Base-by-base conservation (phyloP, 176 grass and related monocot species). In the Chrysopogon serrulatus region DNA sequence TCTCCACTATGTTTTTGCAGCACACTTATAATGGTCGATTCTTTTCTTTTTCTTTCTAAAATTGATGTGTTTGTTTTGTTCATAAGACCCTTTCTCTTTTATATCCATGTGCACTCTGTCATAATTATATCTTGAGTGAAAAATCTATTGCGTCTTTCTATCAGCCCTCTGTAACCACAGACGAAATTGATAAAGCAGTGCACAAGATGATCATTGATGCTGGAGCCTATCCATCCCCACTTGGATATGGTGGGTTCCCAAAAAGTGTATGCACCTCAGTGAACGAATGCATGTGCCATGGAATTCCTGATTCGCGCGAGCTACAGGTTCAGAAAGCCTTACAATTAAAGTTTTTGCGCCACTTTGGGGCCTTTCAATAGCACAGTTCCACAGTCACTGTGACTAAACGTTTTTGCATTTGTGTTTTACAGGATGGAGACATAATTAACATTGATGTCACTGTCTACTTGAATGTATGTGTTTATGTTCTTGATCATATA, bases 131-230 rank as follows among this genome's bases (percentile, higher is more conserved):
- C 76, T 83, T 82, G 81, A 91, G 75, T 86, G 39, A 84, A 82
- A 90, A 78, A 85, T 88, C 42, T 88, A 78, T 78, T 91, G 61
- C 84, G 32, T 95, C 82, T 81, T 93, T 89, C 77, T 83, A 88
- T 83, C 89, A 99, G 96, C 96, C 93, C 57, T 94, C 89, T 69
- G 83, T 99, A 92, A 99, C 96, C 77, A 99, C 96, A 80, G 90
- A 96, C 92, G 96, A 99, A 99, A 99, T 99, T 90, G 96, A 99
- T 90, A 92, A 94, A 94, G 91, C 91, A 88, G 96, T 99, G 61
- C 96, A 99, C 90, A 89, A 94, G 77, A 99, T 96, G 96, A 96
- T 99, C 67, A 89, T 92, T 74, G 86, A 94, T 83, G 91, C 93
- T 77, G 96, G 93, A 86, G 96, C 93, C 48, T 99, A 99, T 80